phyloP scores from a whole-genome alignment of 1,139 yeast species.

The Sugiyamaella xylanicola region DNA sequence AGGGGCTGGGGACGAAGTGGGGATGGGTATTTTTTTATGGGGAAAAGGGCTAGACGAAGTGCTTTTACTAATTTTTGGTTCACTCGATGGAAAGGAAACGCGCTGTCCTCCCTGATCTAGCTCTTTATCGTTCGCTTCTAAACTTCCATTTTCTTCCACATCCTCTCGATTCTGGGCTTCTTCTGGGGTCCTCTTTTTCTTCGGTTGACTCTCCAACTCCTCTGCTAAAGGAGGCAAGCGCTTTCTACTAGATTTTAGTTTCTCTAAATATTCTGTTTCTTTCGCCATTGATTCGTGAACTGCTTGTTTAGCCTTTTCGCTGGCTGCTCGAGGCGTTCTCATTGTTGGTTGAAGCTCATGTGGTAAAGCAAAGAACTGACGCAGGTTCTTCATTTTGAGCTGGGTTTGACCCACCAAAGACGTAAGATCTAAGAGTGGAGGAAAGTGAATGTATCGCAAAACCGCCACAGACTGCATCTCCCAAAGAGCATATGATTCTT shows the following conservation, averaged over 20 bases:
- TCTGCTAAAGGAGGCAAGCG: conserved; percentile 24
- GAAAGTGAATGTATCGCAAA: conserved; percentile 53
- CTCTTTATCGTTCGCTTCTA: neutral
- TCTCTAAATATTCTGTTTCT: conserved; percentile 60
- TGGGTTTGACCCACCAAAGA: conserved; percentile 56
- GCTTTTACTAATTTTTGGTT: no score
- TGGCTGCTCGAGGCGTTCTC: conserved; percentile 53
- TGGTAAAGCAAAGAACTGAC: conserved; percentile 45
- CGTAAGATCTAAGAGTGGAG: conserved; percentile 47
- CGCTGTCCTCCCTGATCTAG: no score
- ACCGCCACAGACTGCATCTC: conserved; percentile 48
- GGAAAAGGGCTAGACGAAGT: neutral
- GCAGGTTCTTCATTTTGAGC: conserved; percentile 48
- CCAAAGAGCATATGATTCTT: conserved; percentile 73
- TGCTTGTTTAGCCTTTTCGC: conserved; percentile 64
- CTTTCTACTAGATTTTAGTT: conserved; percentile 24
- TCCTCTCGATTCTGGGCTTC: no score
- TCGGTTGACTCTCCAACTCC: conserved; percentile 17
- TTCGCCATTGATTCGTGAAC: conserved; percentile 71
- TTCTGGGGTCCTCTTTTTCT: conserved; percentile 5
- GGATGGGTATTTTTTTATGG: neutral
- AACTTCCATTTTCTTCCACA: neutral
- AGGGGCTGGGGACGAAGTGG: neutral
- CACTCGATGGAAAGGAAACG: no score
- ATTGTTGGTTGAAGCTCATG: conserved; percentile 16